These are phyloP conservation scores for Yamadazyma spencermartinsiae DNA, from an alignment of 1,139 yeast genomes.

Conservation along the genomic window DNA sequence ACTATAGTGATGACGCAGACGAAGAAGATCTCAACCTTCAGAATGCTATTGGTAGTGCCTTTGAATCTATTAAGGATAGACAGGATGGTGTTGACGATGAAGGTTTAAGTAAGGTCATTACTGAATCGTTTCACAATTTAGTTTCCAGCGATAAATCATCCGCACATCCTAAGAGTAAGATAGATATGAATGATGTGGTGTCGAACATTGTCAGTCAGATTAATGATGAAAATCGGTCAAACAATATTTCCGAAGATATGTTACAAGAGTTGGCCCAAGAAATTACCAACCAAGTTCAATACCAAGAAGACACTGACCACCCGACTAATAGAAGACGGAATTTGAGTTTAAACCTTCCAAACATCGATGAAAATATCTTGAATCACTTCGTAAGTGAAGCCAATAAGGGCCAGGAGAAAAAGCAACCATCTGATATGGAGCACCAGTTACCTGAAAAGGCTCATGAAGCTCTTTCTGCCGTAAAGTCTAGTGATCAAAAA, in stretches of 20 bases:
- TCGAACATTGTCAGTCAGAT: slow-evolving; percentile 11
- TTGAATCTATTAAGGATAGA: slow-evolving; percentile 25
- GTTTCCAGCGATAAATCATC: slow-evolving; percentile 1
- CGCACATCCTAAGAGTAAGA: background rate
- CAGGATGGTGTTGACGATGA: slow-evolving; percentile 10
- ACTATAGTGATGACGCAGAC: slow-evolving; percentile 11
- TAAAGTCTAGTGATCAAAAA: slow-evolving; percentile 8
- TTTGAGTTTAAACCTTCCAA: slow-evolving; percentile 26
- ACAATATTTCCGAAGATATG: slow-evolving; percentile 23
- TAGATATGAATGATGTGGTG: slow-evolving; percentile 5
- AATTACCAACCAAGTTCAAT: slow-evolving; percentile 36
- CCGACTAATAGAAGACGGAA: slow-evolving; percentile 13
- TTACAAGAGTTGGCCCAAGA: slow-evolving; percentile 35
- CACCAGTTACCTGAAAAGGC: background rate
- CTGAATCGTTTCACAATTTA: slow-evolving; percentile 13
- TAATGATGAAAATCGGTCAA: slow-evolving; percentile 3
- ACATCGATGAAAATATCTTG: slow-evolving; percentile 38
- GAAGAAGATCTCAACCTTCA: slow-evolving; percentile 27
- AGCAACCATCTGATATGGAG: slow-evolving; percentile 1
- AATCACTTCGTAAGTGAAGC: slow-evolving; percentile 43
- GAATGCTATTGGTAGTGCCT: slow-evolving; percentile 36
- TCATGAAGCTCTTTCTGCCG: background rate
- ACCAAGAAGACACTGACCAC: slow-evolving; percentile 15
- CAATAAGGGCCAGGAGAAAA: slow-evolving; percentile 20
- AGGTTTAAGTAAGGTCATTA: slow-evolving; percentile 12